Conservation (phyloP, 495 filamentous ascomycete genomes). For the Bryoglossum gracile region DNA sequence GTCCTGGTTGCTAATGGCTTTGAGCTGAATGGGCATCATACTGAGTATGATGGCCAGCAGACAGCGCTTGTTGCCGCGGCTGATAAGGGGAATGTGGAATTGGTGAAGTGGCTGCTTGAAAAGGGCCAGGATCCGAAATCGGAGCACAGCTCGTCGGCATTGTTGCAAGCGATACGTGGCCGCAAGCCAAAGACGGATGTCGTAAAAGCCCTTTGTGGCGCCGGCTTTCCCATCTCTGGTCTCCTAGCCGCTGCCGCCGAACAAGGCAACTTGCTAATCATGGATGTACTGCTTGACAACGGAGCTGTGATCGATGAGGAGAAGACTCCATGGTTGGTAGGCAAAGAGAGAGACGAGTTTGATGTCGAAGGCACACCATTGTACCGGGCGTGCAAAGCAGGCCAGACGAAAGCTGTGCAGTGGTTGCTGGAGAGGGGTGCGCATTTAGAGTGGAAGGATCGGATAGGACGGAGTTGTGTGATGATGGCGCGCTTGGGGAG, state of each 20-base stretch:
- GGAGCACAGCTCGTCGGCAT: background rate
- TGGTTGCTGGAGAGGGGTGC: background rate
- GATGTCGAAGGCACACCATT: constrained; percentile 1
- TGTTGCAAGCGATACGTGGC: background rate
- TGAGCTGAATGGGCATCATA: background rate
- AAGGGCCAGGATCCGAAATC: background rate
- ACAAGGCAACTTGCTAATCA: background rate
- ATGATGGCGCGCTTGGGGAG: background rate
- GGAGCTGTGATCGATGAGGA: background rate
- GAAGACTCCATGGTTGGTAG: background rate
- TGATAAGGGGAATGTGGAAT: background rate
- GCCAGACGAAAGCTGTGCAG: background rate
- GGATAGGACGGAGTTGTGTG: background rate
- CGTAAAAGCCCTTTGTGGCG: background rate
- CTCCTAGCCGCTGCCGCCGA: background rate
- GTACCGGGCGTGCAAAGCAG: constrained; percentile 1
- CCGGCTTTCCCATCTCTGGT: background rate
- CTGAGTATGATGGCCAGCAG: background rate
- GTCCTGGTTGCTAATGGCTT: background rate
- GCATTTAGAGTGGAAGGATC: background rate
- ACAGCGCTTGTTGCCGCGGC: background rate
- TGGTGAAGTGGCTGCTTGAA: background rate
- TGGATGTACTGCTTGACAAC: background rate
- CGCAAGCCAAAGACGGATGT: background rate
- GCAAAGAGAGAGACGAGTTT: background rate